Conservation (phyloP, 208 protist species). For the Acanthamoeba divionensis region DNA sequence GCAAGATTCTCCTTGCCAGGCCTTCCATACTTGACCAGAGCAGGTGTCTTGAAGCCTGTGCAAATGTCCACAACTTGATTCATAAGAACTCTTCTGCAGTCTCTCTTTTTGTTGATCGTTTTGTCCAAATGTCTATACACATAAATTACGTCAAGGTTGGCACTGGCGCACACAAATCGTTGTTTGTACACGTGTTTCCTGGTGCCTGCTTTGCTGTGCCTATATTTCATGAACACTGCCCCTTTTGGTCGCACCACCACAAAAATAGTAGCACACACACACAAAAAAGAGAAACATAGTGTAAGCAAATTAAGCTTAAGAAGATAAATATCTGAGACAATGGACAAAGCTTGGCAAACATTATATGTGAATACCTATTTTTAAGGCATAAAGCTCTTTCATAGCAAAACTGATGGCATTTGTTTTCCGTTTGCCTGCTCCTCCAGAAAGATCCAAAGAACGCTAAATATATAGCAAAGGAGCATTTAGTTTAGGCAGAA, state of each 20-base stretch:
- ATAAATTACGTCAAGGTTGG: not conserved
- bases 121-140: not conserved
- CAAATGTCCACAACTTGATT: constrained; percentile 17
- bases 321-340: too few relatives aligned
- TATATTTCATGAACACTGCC: not conserved
- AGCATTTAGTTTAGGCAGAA: too few relatives aligned
- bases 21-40: not conserved
- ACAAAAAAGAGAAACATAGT: not conserved
- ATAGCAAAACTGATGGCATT: not conserved
- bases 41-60: constrained; percentile 25
- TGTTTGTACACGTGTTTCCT: not conserved
- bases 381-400: not conserved
- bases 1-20: not conserved
- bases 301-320: not conserved
- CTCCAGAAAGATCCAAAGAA: too few relatives aligned
- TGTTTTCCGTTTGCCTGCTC: too few relatives aligned
- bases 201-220: not conserved
- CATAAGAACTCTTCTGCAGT: not conserved
- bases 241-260: not conserved
- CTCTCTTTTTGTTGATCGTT: constrained; percentile 9
- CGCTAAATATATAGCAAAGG: too few relatives aligned
- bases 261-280: not conserved
- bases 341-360: too few relatives aligned
- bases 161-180: not conserved
- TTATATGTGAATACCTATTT: too few relatives aligned